Conservation (phyloP, 148 eudicot species). For the Talinum fruticosum region DNA sequence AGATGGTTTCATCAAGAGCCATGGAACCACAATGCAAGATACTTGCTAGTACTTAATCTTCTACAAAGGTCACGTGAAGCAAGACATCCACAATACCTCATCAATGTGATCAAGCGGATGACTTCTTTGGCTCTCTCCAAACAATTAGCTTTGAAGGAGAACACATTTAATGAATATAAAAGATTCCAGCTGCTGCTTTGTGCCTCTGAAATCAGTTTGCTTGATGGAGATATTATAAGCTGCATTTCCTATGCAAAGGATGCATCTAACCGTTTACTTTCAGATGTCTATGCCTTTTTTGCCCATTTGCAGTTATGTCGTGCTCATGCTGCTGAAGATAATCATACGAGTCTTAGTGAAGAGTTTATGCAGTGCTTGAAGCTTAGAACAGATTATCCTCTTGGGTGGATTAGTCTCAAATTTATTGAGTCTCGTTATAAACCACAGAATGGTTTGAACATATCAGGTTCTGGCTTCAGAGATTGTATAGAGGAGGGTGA, state of each 20-base stretch:
- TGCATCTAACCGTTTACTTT: conserved; percentile 57
- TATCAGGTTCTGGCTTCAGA: conserved; percentile 43
- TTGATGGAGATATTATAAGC: conserved; percentile 44
- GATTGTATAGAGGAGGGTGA: conserved; percentile 51
- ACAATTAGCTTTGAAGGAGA: conserved; percentile 29
- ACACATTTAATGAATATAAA: conserved; percentile 39
- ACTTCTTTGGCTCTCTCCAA: conserved; percentile 47
- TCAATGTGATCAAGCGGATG: conserved; percentile 57
- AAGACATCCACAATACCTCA: conserved; percentile 56
- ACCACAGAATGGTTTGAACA: conserved; percentile 39
- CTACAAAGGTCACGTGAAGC: conserved; percentile 69
- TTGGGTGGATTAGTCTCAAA: conserved; percentile 78
- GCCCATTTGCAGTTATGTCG: conserved; percentile 89
- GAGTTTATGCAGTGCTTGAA: conserved; percentile 67
- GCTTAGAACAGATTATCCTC: conserved; percentile 65
- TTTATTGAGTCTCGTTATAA: conserved; percentile 56
- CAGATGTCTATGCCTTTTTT: conserved; percentile 52
- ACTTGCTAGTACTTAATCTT: conserved; percentile 63
- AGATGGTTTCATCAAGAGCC: conserved; percentile 88
- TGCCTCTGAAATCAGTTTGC: conserved; percentile 75
- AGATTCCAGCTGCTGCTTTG: conserved; percentile 83
- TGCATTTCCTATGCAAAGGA: conserved; percentile 54
- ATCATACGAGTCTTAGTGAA: conserved; percentile 35
- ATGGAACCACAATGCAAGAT: conserved; percentile 75
- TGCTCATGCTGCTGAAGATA: conserved; percentile 60